Evolutionary conservation across 208 protist genomes (phyloP), one percentile per base, ranked within the genome.

Genomic region (Angomonas ambiguus): DNA sequence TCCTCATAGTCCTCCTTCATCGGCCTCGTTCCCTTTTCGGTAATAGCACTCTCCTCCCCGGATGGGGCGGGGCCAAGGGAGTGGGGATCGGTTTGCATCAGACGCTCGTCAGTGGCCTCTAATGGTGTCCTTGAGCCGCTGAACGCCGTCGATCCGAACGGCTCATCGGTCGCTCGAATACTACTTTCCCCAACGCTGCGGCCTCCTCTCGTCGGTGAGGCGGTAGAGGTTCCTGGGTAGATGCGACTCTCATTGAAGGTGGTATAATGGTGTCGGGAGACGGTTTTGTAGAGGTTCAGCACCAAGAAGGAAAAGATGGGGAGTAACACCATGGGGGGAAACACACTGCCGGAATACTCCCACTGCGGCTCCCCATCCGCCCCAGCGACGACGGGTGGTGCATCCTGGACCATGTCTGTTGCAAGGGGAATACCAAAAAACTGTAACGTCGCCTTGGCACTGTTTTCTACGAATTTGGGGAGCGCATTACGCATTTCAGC

Each of bases 401-500:
- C n/a, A n/a, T n/a, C n/a, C n/a, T n/a, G n/a, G n/a, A 3, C 59
- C 2, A 2, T 2, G 5, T 48, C 34, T 31, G 58, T 18, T 72
- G 48, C 48, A 1, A 80, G 70, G 20, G 85, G 87, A 18, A 95
- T 71, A 31, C 84, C 83, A 61, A 72, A 65, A 5, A 62, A 58
- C 8, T 42, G 57, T 16, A 95, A 74, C 32, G 77, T 25, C 57
- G 71, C 72, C 67, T 72, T 65, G 10, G 77, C 85, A 4, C 84
- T 51, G 2, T 42, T 71, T 77, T 93, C 90, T 57, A 95, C 71
- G 41, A 79, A 49, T 1, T 53, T 48, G 0, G 90, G 90, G 24
- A 95, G 63, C 51, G 77, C 60, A 28, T 76, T 73, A 24, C 90
- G 82, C 32, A 84, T 76, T 32, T 80, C 72, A 16, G 78, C 72